Base-by-base conservation (phyloP, 148 eudicot genomes). In the Rhododendron henanense region DNA sequence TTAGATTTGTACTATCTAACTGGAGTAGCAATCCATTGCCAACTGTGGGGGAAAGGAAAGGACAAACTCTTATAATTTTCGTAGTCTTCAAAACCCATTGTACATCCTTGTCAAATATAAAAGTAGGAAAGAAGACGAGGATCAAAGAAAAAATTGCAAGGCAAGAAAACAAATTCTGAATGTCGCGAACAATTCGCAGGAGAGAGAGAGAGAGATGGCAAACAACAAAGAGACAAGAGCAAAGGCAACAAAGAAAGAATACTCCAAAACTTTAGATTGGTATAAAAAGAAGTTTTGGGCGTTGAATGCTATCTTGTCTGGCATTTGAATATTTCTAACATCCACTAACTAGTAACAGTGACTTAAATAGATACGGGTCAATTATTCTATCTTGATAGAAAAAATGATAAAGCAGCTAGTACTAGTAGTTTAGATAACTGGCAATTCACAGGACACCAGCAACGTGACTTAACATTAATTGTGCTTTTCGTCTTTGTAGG, bases 301-400 rank as follows among this genome's bases (percentile, higher is more conserved):
- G 50, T 71, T 84, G 85, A 84, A 71, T 57, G 23, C 85, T 84
- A 84, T 84, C 85, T 71, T 84, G 85, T 84, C 85, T 48, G 85
- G 79, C 79, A 84, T 84, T 31, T 84, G 61, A 71, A 84, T 41
- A 31, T 25, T 84, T 71, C 85, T 41, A 83, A 71, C 63, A 28
- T 19, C 79, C 65, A 71, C 85, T 50, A 71, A 33, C 4, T 10
- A 25, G 5, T 6, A 8, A 9, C 14, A n/a, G 7, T 13, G 16
- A 19, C 31, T 19, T 18, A 23, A 21, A 21, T 3, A 21, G 21
- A 2, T 76, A 39, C 79, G 14, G 15, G 81, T 78, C 81, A 78
- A 78, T 44, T 78, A 23, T 21, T 44, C 53, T 44, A 23, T 10
- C 53, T 78, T 78, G 6, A 9, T 78, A 10, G 51, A 78, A 78